Base-by-base conservation (phyloP, 306 rosid species). In the Morella rubra region DNA sequence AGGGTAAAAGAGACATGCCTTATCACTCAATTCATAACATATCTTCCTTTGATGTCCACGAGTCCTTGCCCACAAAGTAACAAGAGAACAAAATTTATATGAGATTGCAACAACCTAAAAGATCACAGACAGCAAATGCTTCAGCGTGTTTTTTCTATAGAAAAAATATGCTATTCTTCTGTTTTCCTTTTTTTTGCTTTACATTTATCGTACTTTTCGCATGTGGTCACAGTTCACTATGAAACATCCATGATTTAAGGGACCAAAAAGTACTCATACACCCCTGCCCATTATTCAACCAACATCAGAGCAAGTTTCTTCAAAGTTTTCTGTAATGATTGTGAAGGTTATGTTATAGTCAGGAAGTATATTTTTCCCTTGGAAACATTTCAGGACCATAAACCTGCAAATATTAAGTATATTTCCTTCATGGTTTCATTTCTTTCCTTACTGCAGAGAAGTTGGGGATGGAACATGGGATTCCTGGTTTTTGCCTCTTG, bases 381-480 rank as follows among this genome's bases (percentile, higher is more conserved):
- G 18, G 18, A 24, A 11, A 5, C 41, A 59, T 59, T 59, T 24
- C 13, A 24, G 27, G 37, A 20, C 65, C 65, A 59, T 24, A 27
- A 59, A 7, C 13, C 71, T 66, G 50, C 46, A 13, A 11, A 16
- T 16, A 44, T 66, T 8, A 37, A 53, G 73, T 73, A 52, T 66
- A 66, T 53, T 73, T 56, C 74, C 69, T 73, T 69, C 69, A 73
- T 49, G 49, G 49, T 44, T 50, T 70, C 27, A 71, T 69, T 76
- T 53, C 60, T 77, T 49, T 62, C 47, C 73, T 79, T 84, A 44
- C 62, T 84, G 22, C 93, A 95, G 99, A 22, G 99, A 95, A 81
- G 77, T 90, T 77, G 99, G 97, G 22, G 73, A 81, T 84, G 99
- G 99, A 81, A 61, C 74, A 7, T 92, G 96, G 96, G 97, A 95